Percentiles rank a stretch among this genome's conserved stretches.
These are phyloP conservation scores for Sporothrix protearum DNA, from an alignment of 2,329 filamentous ascomycete species.

Conservation along the genomic window DNA sequence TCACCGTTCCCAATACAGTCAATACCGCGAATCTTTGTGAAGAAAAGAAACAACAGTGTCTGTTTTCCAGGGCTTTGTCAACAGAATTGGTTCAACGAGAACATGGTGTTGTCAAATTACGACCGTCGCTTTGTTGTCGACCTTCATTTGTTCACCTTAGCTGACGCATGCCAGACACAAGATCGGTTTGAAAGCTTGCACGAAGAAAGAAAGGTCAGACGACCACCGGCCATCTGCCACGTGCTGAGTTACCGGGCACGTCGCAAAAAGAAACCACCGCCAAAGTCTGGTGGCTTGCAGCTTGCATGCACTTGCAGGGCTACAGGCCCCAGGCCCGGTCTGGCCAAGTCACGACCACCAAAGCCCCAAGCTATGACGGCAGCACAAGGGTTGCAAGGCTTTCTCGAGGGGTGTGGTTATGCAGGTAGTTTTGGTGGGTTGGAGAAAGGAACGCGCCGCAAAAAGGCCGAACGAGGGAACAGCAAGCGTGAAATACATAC, in stretches of 20 bases:
- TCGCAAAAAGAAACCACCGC: background rate
- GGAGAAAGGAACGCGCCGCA: slow-evolving; percentile 5
- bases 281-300: background rate
- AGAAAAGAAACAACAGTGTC: too few species aligned
- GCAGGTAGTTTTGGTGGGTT: background rate
- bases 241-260: background rate
- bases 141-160: background rate
- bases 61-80: background rate
- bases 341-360: background rate
- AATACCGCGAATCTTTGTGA: background rate
- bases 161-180: background rate
- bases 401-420: background rate
- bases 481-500: background rate
- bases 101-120: background rate
- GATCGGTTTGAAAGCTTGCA: background rate
- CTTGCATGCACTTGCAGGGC: background rate
- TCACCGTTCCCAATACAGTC: too few species aligned
- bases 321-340: slow-evolving; percentile 6
- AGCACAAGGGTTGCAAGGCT: background rate
- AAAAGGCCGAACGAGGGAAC: slow-evolving; percentile 14
- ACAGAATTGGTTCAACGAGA: background rate
- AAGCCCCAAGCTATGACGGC: background rate
- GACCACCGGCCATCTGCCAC: background rate
- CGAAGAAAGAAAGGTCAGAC: background rate
- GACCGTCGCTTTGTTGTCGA: background rate